Evolutionary conservation across 306 rosid species (phyloP), one percentile per base, ranked within the genome.

Genomic region (Urtica urens): DNA sequence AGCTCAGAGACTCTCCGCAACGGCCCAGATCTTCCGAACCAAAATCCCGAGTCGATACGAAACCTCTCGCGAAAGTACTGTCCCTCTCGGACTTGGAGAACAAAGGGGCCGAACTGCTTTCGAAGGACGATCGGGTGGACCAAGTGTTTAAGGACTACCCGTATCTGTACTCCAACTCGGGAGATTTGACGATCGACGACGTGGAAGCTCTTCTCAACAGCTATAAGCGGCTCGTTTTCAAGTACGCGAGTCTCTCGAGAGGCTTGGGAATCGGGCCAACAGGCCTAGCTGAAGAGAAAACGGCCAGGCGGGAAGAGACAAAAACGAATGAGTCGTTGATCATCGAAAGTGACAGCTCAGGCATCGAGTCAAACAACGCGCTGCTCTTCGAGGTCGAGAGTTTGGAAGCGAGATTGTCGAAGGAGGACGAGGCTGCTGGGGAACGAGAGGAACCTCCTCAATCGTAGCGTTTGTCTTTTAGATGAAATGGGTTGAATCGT

Each of bases 71-170:
- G 27, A 71, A 82, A 63, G 71, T 67, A 69, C 86, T 83, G 39
- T 82, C 96, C 55, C 93, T 86, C 68, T 73, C 88, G 1, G 94
- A 85, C 72, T 70, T 92, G 81, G 99, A 92, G 72, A 74, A 72
- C 53, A 84, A 77, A 77, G 97, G 95, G 18, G 97, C 92, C 40
- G 53, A 51, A 38, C 54, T 77, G 65, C 78, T 92, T 40, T 63
- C 79, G 39, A 85, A 79, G 64, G 93, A 92, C 64, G 76, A 85
- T 22, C 69, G 57, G 64, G 71, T 25, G 51, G 73, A 66, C 64
- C 92, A 82, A 63, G 79, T 70, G 48, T 92, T 92, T 60, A 55
- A 46, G 52, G 85, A 75, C 46, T 79, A 68, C 61, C 95, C 95
- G 12, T 90, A 72, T 65, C 59, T 90, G 69, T 90, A 81, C 81